Evolutionary conservation across 75 land plant genomes (phyloP).

Genomic region (Picea glauca): DNA sequence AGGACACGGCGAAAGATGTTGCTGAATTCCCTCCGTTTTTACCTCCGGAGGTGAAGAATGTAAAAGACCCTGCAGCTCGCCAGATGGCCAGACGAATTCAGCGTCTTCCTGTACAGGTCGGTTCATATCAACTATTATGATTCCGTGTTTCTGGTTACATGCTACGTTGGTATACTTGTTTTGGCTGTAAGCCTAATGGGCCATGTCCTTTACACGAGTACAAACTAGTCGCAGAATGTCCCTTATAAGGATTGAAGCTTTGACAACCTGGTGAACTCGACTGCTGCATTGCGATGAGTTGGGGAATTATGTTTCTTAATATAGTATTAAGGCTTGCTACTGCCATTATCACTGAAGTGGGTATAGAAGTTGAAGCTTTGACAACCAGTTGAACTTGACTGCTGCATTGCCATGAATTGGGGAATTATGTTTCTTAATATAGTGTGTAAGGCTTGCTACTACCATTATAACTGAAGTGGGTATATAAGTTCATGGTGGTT

Average conservation of each 20-base stretch:
- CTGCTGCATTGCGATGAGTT: no score
- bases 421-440: background rate
- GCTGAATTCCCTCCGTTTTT: conserved; percentile 65
- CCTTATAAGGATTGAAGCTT: no score
- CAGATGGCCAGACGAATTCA: conserved; percentile 58
- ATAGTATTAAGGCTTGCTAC: no score
- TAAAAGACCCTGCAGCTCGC: conserved; percentile 60
- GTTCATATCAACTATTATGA: background rate
- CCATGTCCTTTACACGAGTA: no score
- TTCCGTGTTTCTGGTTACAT: background rate
- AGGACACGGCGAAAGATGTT: background rate
- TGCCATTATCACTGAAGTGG: no score
- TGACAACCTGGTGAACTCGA: no score
- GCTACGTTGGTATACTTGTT: background rate
- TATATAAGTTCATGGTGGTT: background rate
- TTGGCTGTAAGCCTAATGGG: no score
- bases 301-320: background rate
- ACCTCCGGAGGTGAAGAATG: conserved; percentile 54
- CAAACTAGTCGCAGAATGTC: no score
- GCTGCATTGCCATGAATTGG: no score
- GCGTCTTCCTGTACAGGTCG: conserved; percentile 73
- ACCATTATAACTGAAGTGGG: no score
- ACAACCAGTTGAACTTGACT: no score
- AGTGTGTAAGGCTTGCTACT: background rate
- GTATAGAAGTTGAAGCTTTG: no score